Base-by-base conservation (phyloP, 2,329 filamentous ascomycete genomes). In the Talaromyces sp. region DNA sequence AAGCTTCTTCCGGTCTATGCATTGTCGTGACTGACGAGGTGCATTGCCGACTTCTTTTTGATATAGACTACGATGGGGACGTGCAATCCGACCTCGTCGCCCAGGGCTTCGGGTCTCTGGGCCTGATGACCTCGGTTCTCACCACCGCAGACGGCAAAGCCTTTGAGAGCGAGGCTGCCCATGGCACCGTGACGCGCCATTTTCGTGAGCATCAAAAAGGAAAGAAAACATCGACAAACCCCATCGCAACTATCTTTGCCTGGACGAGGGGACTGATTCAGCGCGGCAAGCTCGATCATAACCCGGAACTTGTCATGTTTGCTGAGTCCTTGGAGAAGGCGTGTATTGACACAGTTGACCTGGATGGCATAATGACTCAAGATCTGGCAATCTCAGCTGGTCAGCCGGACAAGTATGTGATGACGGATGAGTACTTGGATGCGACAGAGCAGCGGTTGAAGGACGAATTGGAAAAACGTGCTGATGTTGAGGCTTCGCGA, bases 171-270 rank as follows among this genome's bases (percentile, higher is more conserved):
- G 94, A 97, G 82, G 94, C 94, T 64, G 94, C 94, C 64, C 94
- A 97, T 84, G 94, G 94, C 69, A 97, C 94, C 63, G 94, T 99
- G 65, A 97, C 94, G 57, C 89, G 94, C 70, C 94, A 97, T 82
- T 97, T 91, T 86, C 91, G 94, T 72, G 93, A 97, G 81, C 89
- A 97, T 84, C 94, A 97, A 79, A 96, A 97, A 83, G 94, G 94
- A 73, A 87, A 87, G 68, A 91, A 96, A 78, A 99, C 94, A 57
- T 96, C 91, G 43, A 97, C 94, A 66, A 97, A 99, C 85, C 94
- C 94, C 62, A 97, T 97, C 69, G 94, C 94, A 63, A 96, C 90
- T 73, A 97, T 99, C 80, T 99, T 97, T 76, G 94, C 94, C 69
- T 99, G 94, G 94, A 97, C 94, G 60, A 88, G 94, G 61, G 94